Evolutionary conservation across 345 rosid species (phyloP).

Genomic region (Carallia brachiata): DNA sequence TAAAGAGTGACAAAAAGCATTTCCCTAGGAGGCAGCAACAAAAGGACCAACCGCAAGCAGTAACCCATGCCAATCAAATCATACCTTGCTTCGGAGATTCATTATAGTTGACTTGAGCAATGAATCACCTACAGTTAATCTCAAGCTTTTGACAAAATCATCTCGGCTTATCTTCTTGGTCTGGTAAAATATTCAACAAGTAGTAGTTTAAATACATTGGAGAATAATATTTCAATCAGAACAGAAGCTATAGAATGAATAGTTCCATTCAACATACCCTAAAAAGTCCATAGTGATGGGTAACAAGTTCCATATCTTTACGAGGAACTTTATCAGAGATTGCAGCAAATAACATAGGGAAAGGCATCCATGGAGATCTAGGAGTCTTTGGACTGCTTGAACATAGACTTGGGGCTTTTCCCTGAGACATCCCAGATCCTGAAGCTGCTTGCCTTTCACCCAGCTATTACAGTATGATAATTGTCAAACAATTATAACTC

Average conservation of each 20-base stretch:
- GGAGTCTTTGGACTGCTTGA: conserved; percentile 61
- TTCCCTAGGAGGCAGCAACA: neutral
- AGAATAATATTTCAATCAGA: neutral
- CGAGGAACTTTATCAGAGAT: conserved; percentile 59
- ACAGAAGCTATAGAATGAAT: neutral
- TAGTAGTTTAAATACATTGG: neutral
- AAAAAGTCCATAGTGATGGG: conserved; percentile 50
- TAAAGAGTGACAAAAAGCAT: neutral
- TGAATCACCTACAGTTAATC: conserved; percentile 68
- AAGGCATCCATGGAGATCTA: conserved; percentile 96
- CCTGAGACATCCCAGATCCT: conserved; percentile 43
- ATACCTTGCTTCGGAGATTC: conserved; percentile 69
- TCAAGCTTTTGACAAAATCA: conserved; percentile 68
- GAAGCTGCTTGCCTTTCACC: conserved; percentile 25
- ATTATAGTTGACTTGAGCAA: conserved; percentile 67
- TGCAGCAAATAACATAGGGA: conserved; percentile 81
- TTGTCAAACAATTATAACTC: neutral
- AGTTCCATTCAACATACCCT: conserved; percentile 46
- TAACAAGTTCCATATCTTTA: conserved; percentile 54
- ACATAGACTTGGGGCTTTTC: conserved; percentile 54
- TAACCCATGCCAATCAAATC: neutral
- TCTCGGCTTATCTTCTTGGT: conserved; percentile 56
- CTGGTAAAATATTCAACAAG: conserved; percentile 30
- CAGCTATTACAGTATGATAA: conserved; percentile 23
- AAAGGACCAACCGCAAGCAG: neutral